These are phyloP conservation scores for Biscutella auriculata DNA, from an alignment of 441 rosid species.

Conservation along the genomic window DNA sequence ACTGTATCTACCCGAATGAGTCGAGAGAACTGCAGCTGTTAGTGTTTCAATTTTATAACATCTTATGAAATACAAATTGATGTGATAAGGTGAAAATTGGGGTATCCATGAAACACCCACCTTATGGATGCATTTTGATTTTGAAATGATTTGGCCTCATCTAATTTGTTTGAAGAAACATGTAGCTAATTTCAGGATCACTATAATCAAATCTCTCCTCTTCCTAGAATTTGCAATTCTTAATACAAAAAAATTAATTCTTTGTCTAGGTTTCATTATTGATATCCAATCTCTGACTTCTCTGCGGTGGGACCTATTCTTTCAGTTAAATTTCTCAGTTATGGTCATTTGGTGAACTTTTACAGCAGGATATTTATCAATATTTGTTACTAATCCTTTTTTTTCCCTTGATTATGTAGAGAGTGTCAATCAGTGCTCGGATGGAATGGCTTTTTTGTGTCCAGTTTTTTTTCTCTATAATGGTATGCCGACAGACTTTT, in stretches of 20 bases:
- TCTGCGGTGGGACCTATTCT: background rate
- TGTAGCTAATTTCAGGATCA: background rate
- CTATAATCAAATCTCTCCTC: background rate
- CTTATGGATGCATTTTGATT: constrained; percentile 6
- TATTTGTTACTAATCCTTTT: background rate
- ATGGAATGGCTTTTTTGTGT: constrained; percentile 1
- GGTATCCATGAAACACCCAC: background rate
- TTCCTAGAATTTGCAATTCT: constrained; percentile 2
- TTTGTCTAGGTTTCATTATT: constrained; percentile 11
- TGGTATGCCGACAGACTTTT: constrained; percentile 1
- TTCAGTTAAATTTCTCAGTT: background rate
- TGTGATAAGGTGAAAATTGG: background rate
- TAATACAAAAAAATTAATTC: background rate
- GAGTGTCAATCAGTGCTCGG: background rate
- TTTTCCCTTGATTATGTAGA: constrained; percentile 2
- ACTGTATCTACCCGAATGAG: background rate
- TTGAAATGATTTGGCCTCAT: background rate
- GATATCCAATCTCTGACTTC: background rate
- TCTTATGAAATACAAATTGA: background rate
- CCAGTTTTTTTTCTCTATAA: background rate
- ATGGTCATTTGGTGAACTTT: background rate
- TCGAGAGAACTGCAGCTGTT: background rate
- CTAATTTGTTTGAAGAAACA: background rate
- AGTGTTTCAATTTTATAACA: background rate
- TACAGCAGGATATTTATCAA: background rate